Conservation (phyloP, 306 rosid genomes). For the Quercus variabilis region DNA sequence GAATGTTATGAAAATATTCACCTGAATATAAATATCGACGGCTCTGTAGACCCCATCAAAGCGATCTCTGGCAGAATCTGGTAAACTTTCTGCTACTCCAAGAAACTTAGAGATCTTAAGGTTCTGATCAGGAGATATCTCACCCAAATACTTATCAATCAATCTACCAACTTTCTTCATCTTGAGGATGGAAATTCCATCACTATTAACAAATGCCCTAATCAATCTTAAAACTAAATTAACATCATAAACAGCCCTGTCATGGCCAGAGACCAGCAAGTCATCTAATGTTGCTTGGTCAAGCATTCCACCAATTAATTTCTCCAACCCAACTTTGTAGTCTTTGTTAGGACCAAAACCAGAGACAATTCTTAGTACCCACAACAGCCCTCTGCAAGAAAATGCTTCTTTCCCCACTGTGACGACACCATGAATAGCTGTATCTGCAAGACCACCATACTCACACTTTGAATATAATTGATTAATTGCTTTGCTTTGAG, state of each 20-base stretch:
- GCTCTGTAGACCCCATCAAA: constrained; percentile 75
- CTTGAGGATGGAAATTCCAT: constrained; percentile 32
- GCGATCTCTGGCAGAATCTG: constrained; percentile 61
- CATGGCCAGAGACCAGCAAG: constrained; percentile 50
- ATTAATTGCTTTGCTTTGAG: constrained; percentile 24
- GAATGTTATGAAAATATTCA: constrained; percentile 20
- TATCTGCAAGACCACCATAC: constrained; percentile 53
- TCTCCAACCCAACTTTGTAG: constrained; percentile 53
- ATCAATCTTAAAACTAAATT: constrained; percentile 61
- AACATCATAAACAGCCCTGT: constrained; percentile 61
- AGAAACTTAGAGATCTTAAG: constrained; percentile 66
- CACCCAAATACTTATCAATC: constrained; percentile 62
- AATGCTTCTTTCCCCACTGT: constrained; percentile 41
- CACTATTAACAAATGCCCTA: constrained; percentile 40
- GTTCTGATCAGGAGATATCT: constrained; percentile 70
- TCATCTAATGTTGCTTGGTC: constrained; percentile 72
- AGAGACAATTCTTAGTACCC: constrained; percentile 59
- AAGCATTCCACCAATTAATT: constrained; percentile 61
- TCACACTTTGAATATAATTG: constrained; percentile 20
- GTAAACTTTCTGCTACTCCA: constrained; percentile 66
- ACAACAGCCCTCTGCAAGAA: constrained; percentile 64
- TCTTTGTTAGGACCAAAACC: constrained; percentile 48
- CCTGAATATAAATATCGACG: constrained; percentile 77
- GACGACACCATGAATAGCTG: constrained; percentile 55
- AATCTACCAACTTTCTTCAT: constrained; percentile 62